phyloP scores from a whole-genome alignment of 352 stramenopile genomes.

The Pythium brassicae region DNA sequence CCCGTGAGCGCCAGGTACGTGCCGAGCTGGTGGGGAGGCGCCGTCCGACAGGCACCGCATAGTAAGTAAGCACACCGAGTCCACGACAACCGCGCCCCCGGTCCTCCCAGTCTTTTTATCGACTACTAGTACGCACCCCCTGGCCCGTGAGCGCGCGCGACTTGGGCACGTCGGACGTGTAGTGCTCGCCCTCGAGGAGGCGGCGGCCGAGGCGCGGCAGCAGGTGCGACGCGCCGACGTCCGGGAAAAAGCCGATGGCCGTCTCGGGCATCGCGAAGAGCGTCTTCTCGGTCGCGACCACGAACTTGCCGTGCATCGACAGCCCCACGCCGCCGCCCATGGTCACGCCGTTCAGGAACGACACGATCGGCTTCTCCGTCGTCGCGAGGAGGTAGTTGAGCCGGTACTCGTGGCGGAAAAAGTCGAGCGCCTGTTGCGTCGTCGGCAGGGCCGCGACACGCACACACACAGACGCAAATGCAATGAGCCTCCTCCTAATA shows the following conservation, averaged over 20 bases:
- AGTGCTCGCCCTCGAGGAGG: conserved; percentile 63
- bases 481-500: too few species aligned
- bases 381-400: conserved; percentile 90
- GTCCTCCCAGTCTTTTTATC: too few species aligned
- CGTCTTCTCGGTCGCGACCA: conserved; percentile 96
- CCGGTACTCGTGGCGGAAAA: conserved; percentile 96
- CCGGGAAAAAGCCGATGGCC: conserved; percentile 97
- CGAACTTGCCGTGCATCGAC: conserved; percentile 96
- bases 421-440: conserved; percentile 58
- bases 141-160: conserved; percentile 69
- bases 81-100: too few species aligned
- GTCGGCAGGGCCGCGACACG: background rate
- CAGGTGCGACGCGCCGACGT: conserved; percentile 94
- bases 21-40: conserved; percentile 46
- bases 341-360: conserved; percentile 96
- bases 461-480: background rate
- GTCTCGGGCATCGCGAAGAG: conserved; percentile 99
- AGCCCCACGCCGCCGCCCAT: conserved; percentile 98
- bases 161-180: conserved; percentile 64
- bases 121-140: conserved; percentile 29
- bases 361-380: conserved; percentile 87
- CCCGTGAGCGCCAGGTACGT: conserved; percentile 96
- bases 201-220: conserved; percentile 85
- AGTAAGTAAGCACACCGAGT: background rate
- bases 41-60: too few species aligned